Evolutionary conservation across 768 basidiomycete genomes (phyloP).

Genomic region (Cubamyces sp.): DNA sequence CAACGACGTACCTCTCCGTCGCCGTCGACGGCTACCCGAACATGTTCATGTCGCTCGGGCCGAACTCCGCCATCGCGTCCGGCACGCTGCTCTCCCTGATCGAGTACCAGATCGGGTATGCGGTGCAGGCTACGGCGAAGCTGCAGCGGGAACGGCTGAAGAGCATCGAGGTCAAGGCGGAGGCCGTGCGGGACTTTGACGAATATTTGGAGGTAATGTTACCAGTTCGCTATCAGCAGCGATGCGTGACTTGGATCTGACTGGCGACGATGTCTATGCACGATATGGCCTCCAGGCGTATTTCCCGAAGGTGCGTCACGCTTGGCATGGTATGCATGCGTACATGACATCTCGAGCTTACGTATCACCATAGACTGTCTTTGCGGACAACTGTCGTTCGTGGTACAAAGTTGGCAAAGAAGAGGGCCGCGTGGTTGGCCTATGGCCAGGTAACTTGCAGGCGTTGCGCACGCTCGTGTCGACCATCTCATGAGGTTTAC

Average conservation of each 20-base stretch:
- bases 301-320: constrained; percentile 45
- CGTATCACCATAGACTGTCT: constrained; percentile 50
- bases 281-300: constrained; percentile 41
- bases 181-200: constrained; percentile 66
- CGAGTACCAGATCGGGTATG: constrained; percentile 62
- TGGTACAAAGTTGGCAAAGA: constrained; percentile 66
- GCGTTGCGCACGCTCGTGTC: neutral
- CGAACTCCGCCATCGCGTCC: constrained; percentile 57
- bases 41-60: constrained; percentile 61
- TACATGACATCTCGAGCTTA: neutral
- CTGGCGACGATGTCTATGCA: neutral
- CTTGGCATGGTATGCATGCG: neutral
- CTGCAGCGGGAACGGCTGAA: constrained; percentile 64
- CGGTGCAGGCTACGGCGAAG: constrained; percentile 57
- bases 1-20: constrained; percentile 60
- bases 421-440: constrained; percentile 56
- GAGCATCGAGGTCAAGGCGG: constrained; percentile 60
- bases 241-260: no score
- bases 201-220: constrained; percentile 54
- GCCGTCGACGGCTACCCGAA: constrained; percentile 72
- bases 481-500: no score
- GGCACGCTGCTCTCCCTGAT: constrained; percentile 58
- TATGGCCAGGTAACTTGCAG: constrained; percentile 62
- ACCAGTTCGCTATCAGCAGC: neutral
- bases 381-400: constrained; percentile 56